phyloP scores from a whole-genome alignment of 495 filamentous ascomycete genomes.

The Aspergillus panamensis region DNA sequence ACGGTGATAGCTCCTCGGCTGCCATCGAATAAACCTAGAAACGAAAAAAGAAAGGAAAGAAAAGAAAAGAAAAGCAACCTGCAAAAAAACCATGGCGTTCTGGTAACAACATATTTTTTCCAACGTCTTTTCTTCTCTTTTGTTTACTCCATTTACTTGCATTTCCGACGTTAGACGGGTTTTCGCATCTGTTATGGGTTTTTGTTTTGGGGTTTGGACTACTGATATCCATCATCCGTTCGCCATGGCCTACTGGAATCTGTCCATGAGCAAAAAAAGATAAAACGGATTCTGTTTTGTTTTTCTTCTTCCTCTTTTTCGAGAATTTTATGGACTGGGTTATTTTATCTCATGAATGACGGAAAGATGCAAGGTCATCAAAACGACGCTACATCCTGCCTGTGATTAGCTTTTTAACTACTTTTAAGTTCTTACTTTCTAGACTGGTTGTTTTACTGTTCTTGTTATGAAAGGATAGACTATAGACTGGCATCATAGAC shows the following conservation, averaged over 20 bases:
- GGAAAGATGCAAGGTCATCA: slow-evolving; percentile 1
- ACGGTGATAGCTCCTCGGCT: slow-evolving; percentile 51
- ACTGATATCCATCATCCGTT: slow-evolving; percentile 33
- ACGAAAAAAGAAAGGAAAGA: slow-evolving; percentile 14
- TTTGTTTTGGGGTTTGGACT: slow-evolving; percentile 21
- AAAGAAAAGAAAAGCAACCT: not conserved
- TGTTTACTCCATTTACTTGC: not conserved
- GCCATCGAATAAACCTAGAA: slow-evolving; percentile 44
- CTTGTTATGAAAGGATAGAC: not conserved
- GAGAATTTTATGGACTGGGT: not conserved
- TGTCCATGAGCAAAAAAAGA: slow-evolving; percentile 6
- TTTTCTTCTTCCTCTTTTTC: not conserved
- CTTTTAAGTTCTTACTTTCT: not conserved
- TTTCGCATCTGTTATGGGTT: slow-evolving; percentile 10
- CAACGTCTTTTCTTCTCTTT: slow-evolving; percentile 7
- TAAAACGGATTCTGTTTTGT: slow-evolving; percentile 11
- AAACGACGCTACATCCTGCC: not conserved
- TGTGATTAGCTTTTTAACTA: not conserved
- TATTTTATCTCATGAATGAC: slow-evolving; percentile 2
- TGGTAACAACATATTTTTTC: slow-evolving; percentile 1
- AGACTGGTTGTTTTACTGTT: not conserved
- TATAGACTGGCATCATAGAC: not conserved
- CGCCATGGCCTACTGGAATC: slow-evolving; percentile 1
- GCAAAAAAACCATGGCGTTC: not conserved
- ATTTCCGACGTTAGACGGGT: slow-evolving; percentile 12